These are phyloP conservation scores for Pythium dissotocum DNA, from an alignment of 352 stramenopile genomes.

Conservation along the genomic window DNA sequence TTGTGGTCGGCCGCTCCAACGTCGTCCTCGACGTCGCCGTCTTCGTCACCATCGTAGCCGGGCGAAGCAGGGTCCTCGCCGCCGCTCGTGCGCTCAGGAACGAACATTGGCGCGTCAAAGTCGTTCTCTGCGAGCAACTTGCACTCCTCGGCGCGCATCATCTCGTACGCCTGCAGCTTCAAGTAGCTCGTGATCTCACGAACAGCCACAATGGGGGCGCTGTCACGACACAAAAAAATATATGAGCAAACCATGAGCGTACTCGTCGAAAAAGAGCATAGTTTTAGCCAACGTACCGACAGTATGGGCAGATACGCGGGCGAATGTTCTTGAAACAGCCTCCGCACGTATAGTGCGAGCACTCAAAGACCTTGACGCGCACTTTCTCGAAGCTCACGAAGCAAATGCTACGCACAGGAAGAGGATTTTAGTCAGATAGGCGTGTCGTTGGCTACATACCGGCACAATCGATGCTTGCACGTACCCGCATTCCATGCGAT, in stretches of 20 bases:
- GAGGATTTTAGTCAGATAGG: not conserved
- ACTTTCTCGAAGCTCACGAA: slow-evolving; percentile 12
- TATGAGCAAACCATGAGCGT: not conserved
- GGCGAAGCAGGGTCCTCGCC: not conserved
- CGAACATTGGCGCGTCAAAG: slow-evolving; percentile 8
- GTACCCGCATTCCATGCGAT: slow-evolving; percentile 31
- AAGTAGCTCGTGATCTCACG: slow-evolving; percentile 13
- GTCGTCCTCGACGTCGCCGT: not conserved
- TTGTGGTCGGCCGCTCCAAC: not conserved
- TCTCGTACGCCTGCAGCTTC: slow-evolving; percentile 13
- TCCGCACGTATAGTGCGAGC: slow-evolving; percentile 20
- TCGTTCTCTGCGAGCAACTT: slow-evolving; percentile 13
- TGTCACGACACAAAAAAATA: not conserved
- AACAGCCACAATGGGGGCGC: slow-evolving; percentile 11
- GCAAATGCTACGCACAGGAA: slow-evolving; percentile 17
- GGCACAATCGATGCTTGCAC: not conserved
- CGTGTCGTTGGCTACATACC: not conserved
- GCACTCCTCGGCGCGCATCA: slow-evolving; percentile 14
- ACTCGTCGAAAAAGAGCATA: no score
- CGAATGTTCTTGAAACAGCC: slow-evolving; percentile 8
- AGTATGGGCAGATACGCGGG: slow-evolving; percentile 20
- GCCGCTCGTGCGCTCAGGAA: not conserved
- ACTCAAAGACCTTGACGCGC: slow-evolving; percentile 23
- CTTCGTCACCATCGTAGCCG: not conserved
- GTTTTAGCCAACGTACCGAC: slow-evolving; percentile 17